Base-by-base conservation (phyloP, 2,329 filamentous ascomycete species). In the Salinomyces thailandicus region DNA sequence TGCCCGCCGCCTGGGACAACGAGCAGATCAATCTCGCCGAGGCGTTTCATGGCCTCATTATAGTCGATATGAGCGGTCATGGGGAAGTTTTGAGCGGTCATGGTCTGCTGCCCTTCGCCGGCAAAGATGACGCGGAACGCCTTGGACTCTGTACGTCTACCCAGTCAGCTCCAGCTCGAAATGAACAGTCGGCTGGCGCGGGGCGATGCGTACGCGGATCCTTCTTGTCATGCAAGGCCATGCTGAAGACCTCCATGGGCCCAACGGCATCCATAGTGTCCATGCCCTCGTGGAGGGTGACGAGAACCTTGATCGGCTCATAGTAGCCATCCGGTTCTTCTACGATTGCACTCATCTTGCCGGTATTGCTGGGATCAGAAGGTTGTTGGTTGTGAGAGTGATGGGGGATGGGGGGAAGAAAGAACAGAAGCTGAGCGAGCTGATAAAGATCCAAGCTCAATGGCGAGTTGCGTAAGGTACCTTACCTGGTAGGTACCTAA, bases 1-100 rank as follows among this genome's bases (percentile, higher is more conserved):
- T 66, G 65, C 55, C 75, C 72, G 55, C 85, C 84, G 53, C 85
- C 85, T 18, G 85, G 71, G 46, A 93, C 66, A 59, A 91, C 71
- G 49, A 93, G 71, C 44, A 91, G 71, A 59, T 93, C 85, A 58
- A 82, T 87, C 47, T 86, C 80, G 47, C 78, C 67, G 33, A 86
- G 73, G 48, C 66, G 64, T 41, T 84, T 74, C 62, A 85, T 72
- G 43, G 83, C 84, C 55, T 89, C 82, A 55, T 82, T 81, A 69
- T 75, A 85, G 57, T 77, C 71, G 60, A 87, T 78, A 62, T 91
- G 79, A 44, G 81, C 77, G 52, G 75, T 74, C 60, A 91, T 67
- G 50, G 77, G 69, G 54, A 80, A 72, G 48, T 82, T 82, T 60
- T 85, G 71, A 37, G 60, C 60, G 30, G 72, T 71, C 39, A 63